A percentile compares a stretch with the other conserved stretches of the same genome.
Evolutionary conservation across 2,329 filamentous ascomycete genomes (phyloP).

Genomic region (Talaromyces sp.): DNA sequence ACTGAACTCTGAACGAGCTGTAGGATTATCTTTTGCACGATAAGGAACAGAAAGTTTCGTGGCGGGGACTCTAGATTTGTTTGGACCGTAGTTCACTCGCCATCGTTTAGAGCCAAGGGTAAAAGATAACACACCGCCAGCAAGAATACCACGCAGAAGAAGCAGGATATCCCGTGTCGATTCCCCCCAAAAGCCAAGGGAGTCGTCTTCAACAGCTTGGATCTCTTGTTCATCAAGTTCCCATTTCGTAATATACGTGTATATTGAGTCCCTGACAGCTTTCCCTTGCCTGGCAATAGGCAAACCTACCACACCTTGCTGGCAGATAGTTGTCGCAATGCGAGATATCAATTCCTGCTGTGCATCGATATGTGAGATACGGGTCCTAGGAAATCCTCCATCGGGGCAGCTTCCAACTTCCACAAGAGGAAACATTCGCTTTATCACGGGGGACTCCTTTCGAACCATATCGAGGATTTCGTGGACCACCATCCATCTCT

Average conservation of each 20-base stretch:
- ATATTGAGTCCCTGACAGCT: neutral
- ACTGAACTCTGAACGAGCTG: conserved; percentile 54
- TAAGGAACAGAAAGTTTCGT: conserved; percentile 55
- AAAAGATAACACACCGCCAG: conserved; percentile 50
- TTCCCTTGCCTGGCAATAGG: neutral
- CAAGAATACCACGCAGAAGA: conserved; percentile 46
- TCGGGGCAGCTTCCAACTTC: neutral
- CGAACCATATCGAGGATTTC: conserved; percentile 45
- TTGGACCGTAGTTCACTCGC: conserved; percentile 57
- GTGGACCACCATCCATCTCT: conserved; percentile 55
- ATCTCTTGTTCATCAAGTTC: neutral
- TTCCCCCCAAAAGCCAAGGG: neutral
- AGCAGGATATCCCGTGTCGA: conserved; percentile 20
- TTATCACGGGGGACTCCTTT: conserved; percentile 16
- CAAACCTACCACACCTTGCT: neutral
- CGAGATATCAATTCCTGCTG: neutral
- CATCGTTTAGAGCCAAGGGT: conserved; percentile 54
- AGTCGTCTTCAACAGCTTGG: neutral
- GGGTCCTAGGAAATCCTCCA: neutral
- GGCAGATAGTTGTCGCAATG: neutral
- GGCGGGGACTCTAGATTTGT: conserved; percentile 45
- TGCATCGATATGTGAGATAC: neutral
- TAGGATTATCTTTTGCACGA: conserved; percentile 54
- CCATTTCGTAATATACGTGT: neutral
- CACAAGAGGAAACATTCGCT: neutral